Conservation (phyloP, 2,329 filamentous ascomycete genomes). For the Byssochlamys sp. region DNA sequence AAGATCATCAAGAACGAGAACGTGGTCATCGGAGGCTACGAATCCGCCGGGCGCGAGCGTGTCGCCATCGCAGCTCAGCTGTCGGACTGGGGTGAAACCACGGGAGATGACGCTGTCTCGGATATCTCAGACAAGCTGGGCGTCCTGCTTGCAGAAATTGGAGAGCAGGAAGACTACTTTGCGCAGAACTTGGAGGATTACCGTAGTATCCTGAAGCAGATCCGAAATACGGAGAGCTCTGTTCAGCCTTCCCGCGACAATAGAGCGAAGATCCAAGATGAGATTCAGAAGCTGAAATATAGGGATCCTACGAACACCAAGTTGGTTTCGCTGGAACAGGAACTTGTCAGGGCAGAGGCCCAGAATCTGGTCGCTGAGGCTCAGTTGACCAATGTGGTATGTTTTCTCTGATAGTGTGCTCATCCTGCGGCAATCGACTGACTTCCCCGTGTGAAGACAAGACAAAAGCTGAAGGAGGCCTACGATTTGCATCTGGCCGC, state of each 20-base stretch:
- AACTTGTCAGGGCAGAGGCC: conserved; percentile 88
- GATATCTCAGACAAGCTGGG: conserved; percentile 94
- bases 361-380: conserved; percentile 94
- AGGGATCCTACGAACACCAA: conserved; percentile 81
- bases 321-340: conserved; percentile 81
- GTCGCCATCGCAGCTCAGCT: conserved; percentile 78
- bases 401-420: conserved; percentile 23
- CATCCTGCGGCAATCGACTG: background rate
- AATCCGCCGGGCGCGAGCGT: conserved; percentile 74
- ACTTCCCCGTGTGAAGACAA: conserved; percentile 52
- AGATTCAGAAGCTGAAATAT: conserved; percentile 82
- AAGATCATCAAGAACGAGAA: conserved; percentile 93
- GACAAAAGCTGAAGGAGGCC: conserved; percentile 90
- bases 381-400: conserved; percentile 84
- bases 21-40: conserved; percentile 72
- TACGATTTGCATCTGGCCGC: conserved; percentile 81
- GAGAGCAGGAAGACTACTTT: conserved; percentile 83
- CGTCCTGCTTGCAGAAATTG: conserved; percentile 82
- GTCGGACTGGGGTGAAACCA: conserved; percentile 92
- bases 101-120: conserved; percentile 72
- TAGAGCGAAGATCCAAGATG: conserved; percentile 79
- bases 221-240: conserved; percentile 88
- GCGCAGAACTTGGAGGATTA: conserved; percentile 81
- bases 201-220: conserved; percentile 72
- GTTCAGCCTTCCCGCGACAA: conserved; percentile 86